Conservation (phyloP, 306 rosid genomes). For the Malus orientalis region DNA sequence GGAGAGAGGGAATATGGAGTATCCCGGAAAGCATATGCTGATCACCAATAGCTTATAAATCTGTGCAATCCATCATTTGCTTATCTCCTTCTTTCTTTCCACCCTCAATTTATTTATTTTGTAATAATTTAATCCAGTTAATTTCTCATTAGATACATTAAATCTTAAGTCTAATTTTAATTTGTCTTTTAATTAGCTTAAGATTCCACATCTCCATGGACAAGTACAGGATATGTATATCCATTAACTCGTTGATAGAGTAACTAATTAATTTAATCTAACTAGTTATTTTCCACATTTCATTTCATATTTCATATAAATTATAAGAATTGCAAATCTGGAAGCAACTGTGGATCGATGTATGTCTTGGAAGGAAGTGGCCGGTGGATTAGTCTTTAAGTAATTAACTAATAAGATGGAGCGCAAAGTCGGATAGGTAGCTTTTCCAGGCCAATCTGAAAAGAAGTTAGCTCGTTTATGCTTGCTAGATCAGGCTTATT, state of each 20-base stretch:
- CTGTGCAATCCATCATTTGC: background rate
- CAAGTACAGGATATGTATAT: background rate
- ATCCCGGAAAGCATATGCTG: slow-evolving; percentile 3
- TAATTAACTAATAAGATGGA: background rate
- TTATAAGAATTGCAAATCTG: background rate
- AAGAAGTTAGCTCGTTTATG: background rate
- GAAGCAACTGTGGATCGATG: background rate
- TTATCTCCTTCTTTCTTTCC: background rate
- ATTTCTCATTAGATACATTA: background rate
- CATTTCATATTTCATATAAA: background rate
- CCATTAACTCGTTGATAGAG: background rate
- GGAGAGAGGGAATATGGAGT: background rate
- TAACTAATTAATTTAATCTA: too few species aligned
- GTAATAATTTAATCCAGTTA: background rate
- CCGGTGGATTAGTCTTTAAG: background rate
- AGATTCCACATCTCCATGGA: background rate
- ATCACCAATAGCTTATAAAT: background rate
- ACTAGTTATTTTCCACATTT: background rate
- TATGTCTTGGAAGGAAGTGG: background rate
- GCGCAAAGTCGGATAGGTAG: background rate
- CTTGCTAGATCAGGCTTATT: background rate
- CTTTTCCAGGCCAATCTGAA: background rate
- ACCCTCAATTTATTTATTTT: background rate
- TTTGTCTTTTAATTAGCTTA: background rate
- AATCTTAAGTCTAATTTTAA: too few species aligned